Conservation (phyloP, 176 grass and related monocot species). For the Triticum urartu region DNA sequence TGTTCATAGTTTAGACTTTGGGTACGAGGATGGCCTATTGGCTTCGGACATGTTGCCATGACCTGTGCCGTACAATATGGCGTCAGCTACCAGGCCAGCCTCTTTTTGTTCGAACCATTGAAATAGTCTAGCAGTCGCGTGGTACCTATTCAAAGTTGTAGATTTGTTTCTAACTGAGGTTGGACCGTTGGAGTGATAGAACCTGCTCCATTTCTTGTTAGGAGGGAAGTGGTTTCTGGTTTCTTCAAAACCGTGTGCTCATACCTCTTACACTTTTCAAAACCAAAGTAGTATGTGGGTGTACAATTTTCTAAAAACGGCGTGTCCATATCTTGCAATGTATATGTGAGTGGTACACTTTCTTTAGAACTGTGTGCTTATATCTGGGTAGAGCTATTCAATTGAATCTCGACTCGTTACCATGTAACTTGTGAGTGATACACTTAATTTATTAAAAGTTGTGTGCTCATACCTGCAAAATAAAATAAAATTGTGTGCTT, state of each 20-base stretch:
- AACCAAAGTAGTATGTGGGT: too few relatives aligned
- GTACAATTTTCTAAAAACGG: too few relatives aligned
- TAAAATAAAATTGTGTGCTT: too few relatives aligned
- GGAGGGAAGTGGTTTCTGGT: too few relatives aligned
- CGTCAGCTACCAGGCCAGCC: neutral
- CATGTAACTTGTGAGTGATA: neutral
- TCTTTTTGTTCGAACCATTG: neutral
- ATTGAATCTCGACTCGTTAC: neutral
- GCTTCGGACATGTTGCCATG: neutral
- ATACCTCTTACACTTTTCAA: too few relatives aligned
- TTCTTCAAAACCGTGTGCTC: too few relatives aligned
- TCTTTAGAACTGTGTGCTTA: neutral
- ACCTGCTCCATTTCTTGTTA: too few relatives aligned
- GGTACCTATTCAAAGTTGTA: neutral
- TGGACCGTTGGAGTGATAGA: too few relatives aligned
- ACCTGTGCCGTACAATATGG: neutral
- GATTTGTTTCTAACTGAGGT: too few relatives aligned
- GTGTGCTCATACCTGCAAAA: too few relatives aligned
- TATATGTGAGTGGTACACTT: neutral
- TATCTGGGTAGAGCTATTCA: neutral
- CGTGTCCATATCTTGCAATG: too few relatives aligned
- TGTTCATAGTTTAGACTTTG: neutral
- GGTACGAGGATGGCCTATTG: neutral
- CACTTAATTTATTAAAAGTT: too few relatives aligned
- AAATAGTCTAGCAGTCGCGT: neutral